phyloP scores from a whole-genome alignment of 768 basidiomycete genomes.

The Termitomyces sp. region DNA sequence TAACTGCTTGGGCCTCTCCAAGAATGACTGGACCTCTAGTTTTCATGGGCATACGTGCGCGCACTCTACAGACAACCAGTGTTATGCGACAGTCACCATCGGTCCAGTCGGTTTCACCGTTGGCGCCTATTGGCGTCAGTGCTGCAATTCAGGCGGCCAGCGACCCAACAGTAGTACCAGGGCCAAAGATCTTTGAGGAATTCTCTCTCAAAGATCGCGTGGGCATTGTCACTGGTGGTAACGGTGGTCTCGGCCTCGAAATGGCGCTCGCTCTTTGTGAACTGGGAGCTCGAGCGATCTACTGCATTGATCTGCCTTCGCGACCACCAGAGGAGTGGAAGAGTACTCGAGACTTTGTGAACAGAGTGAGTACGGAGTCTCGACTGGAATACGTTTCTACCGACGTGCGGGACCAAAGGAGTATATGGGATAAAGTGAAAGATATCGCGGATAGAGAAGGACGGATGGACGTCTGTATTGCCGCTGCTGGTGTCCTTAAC shows the following conservation, averaged over 20 bases:
- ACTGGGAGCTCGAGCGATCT: conserved; percentile 49
- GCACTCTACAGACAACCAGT: too few species aligned
- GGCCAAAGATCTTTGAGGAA: conserved; percentile 40
- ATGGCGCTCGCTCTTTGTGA: conserved; percentile 69
- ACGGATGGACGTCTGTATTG: conserved; percentile 53
- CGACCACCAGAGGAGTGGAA: conserved; percentile 27
- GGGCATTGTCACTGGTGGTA: conserved; percentile 59
- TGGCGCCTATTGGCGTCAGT: conserved; percentile 61
- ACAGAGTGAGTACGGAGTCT: conserved; percentile 21
- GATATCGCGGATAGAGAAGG: conserved; percentile 64
- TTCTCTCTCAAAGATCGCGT: conserved; percentile 31
- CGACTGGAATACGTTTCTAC: too few species aligned
- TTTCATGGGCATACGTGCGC: too few species aligned
- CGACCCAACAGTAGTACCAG: conserved; percentile 32
- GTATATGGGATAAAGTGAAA: conserved; percentile 53
- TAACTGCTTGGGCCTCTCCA: too few species aligned
- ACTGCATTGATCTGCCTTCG: conserved; percentile 56
- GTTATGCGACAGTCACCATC: conserved; percentile 5
- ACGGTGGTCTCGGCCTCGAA: conserved; percentile 72
- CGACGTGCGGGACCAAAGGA: conserved; percentile 29
- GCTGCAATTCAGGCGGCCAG: conserved; percentile 43
- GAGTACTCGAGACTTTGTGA: too few species aligned
- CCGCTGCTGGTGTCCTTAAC: conserved; percentile 33
- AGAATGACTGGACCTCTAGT: too few species aligned
- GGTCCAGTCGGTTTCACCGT: conserved; percentile 46